Evolutionary conservation across 768 basidiomycete genomes (phyloP).

Genomic region (Leccinum pellstonianum): DNA sequence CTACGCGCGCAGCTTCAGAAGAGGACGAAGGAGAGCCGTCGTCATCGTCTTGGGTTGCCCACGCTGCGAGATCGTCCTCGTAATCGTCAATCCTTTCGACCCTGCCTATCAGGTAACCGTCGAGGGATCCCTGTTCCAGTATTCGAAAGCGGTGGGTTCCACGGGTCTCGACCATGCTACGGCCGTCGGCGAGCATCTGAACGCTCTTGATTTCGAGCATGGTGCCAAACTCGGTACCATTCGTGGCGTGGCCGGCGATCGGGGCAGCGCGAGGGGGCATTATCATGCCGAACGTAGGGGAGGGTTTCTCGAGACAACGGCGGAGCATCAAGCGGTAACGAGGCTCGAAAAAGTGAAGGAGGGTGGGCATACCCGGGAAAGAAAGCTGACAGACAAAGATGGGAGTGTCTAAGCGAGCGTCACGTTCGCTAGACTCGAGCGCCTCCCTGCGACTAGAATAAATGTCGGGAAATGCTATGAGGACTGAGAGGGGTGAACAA

Average conservation of each 20-base stretch:
- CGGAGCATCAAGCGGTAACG: constrained; percentile 96
- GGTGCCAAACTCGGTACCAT: constrained; percentile 70
- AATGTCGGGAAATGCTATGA: constrained; percentile 62
- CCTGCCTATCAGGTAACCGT: constrained; percentile 87
- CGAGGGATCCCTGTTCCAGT: constrained; percentile 76
- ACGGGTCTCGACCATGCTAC: constrained; percentile 80
- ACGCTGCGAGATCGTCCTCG: constrained; percentile 34
- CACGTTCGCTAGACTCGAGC: constrained; percentile 75
- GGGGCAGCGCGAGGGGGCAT: constrained; percentile 55
- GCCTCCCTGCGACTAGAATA: constrained; percentile 64
- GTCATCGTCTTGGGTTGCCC: constrained; percentile 21
- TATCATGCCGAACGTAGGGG: constrained; percentile 91
- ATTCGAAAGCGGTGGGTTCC: constrained; percentile 79
- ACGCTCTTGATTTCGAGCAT: constrained; percentile 89
- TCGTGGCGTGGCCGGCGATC: constrained; percentile 18
- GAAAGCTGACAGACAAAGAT: constrained; percentile 88
- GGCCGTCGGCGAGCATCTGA: constrained; percentile 85
- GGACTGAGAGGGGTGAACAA: constrained; percentile 43
- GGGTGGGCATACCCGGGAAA: constrained; percentile 89
- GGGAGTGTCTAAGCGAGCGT: constrained; percentile 80
- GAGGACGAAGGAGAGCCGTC: constrained; percentile 4
- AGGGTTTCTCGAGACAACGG: constrained; percentile 77
- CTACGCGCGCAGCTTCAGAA: constrained; percentile 6
- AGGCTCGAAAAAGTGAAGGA: constrained; percentile 93
- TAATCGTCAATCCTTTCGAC: constrained; percentile 58